Evolutionary conservation across 495 filamentous ascomycete genomes (phyloP).

Genomic region (Parathielavia appendiculata): DNA sequence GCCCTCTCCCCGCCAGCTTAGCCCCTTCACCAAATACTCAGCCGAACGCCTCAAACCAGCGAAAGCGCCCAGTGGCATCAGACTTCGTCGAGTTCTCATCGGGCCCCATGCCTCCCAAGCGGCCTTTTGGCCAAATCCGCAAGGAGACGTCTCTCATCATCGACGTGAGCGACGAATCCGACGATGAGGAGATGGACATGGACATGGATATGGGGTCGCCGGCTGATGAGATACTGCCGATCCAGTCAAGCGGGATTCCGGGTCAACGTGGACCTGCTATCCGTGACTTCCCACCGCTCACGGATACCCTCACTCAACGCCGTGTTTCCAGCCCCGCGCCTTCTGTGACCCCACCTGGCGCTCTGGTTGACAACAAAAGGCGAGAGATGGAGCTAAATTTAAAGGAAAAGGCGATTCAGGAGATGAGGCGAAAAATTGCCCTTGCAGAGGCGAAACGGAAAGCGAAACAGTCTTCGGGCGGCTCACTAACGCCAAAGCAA

Average conservation of each 20-base stretch:
- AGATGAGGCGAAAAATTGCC: constrained; percentile 69
- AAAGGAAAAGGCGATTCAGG: constrained; percentile 66
- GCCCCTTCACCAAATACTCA: constrained; percentile 10
- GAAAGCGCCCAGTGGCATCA: constrained; percentile 80
- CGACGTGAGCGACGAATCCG: constrained; percentile 60
- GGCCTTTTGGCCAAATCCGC: constrained; percentile 54
- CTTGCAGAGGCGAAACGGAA: constrained; percentile 64
- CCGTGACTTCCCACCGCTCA: constrained; percentile 43
- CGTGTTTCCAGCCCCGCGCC: constrained; percentile 39
- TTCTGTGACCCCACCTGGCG: constrained; percentile 36
- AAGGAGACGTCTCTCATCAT: constrained; percentile 57
- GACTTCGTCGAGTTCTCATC: constrained; percentile 65
- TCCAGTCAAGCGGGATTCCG: constrained; percentile 20
- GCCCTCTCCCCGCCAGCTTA: constrained; percentile 17
- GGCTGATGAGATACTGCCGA: constrained; percentile 31
- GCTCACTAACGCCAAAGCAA: constrained; percentile 23
- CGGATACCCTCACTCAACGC: constrained; percentile 35
- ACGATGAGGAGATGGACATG: constrained; percentile 48
- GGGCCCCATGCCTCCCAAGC: constrained; percentile 49
- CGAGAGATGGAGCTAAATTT: constrained; percentile 53
- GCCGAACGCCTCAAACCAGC: constrained; percentile 22
- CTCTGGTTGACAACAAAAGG: constrained; percentile 15
- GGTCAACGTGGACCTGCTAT: constrained; percentile 33
- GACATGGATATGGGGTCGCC: constrained; percentile 49
- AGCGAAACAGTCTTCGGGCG: constrained; percentile 29